Percentiles rank a stretch among this genome's conserved stretches.
Evolutionary conservation across 2,329 filamentous ascomycete genomes (phyloP).

Genomic region (Hymenoscyphus scutula): DNA sequence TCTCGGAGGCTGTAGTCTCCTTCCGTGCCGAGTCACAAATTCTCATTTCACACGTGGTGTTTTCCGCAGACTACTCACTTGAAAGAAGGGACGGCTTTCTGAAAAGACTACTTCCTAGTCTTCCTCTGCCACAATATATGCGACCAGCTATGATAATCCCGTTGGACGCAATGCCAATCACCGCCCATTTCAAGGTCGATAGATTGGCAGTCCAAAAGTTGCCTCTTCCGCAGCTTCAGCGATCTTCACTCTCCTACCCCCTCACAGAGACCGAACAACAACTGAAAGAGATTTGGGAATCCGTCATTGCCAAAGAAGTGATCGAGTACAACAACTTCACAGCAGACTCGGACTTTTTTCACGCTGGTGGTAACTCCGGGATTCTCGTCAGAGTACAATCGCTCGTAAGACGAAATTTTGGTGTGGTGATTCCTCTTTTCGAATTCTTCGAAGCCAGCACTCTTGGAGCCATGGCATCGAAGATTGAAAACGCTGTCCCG

Average conservation of each 20-base stretch:
- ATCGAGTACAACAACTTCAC: neutral
- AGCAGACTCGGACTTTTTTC: constrained; percentile 20
- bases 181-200: constrained; percentile 37
- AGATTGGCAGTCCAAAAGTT: constrained; percentile 21
- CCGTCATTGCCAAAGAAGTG: constrained; percentile 11
- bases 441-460: constrained; percentile 41
- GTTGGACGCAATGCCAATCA: constrained; percentile 35
- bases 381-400: constrained; percentile 19
- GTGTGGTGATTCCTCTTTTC: constrained; percentile 32
- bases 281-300: constrained; percentile 18
- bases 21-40: constrained; percentile 27
- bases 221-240: constrained; percentile 11
- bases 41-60: constrained; percentile 39
- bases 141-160: constrained; percentile 33
- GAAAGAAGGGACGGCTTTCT: constrained; percentile 23
- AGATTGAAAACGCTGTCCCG: constrained; percentile 8
- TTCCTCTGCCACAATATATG: constrained; percentile 40
- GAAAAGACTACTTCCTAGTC: constrained; percentile 7
- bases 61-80: constrained; percentile 14
- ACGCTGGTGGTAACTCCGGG: constrained; percentile 20
- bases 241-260: neutral
- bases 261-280: constrained; percentile 9
- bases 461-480: constrained; percentile 37
- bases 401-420: constrained; percentile 6
- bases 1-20: constrained; percentile 34